These are phyloP conservation scores for Austropuccinia psidii DNA, from an alignment of 1,284 basidiomycete genomes.

Conservation along the genomic window DNA sequence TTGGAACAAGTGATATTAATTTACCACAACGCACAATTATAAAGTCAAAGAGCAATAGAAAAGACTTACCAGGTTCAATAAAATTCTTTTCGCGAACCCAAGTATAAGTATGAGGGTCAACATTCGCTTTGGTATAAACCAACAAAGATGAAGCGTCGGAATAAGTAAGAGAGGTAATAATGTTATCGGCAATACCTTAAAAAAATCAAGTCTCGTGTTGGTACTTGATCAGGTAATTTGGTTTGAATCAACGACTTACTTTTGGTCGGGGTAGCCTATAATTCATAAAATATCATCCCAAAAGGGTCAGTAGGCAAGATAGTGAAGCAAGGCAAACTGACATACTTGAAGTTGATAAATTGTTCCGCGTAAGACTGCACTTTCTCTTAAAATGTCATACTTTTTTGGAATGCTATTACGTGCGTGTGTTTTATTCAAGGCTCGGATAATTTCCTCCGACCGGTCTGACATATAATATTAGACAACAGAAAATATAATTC, in stretches of 20 bases:
- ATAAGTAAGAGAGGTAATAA: background rate
- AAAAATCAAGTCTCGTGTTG: no score
- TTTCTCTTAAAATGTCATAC: background rate
- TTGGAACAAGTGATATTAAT: background rate
- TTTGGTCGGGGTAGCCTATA: background rate
- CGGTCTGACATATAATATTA: background rate
- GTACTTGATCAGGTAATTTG: no score
- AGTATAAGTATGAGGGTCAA: background rate
- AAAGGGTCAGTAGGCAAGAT: background rate
- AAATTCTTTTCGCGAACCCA: background rate
- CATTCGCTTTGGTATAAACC: background rate
- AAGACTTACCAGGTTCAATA: background rate
- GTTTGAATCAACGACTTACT: background rate
- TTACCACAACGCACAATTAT: no score
- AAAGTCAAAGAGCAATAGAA: background rate
- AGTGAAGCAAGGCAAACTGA: background rate
- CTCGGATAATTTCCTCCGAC: background rate
- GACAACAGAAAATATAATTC: background rate
- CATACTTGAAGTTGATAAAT: slow-evolving; percentile 3
- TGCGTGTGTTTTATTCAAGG: background rate
- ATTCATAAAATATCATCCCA: no score
- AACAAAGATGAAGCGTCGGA: background rate
- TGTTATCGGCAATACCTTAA: slow-evolving; percentile 10
- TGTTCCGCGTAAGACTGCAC: background rate
- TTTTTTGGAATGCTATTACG: background rate